A percentile compares a stretch with the other conserved stretches of the same genome.
phyloP scores from a whole-genome alignment of 495 filamentous ascomycete species.

The Xylaria intraflava region DNA sequence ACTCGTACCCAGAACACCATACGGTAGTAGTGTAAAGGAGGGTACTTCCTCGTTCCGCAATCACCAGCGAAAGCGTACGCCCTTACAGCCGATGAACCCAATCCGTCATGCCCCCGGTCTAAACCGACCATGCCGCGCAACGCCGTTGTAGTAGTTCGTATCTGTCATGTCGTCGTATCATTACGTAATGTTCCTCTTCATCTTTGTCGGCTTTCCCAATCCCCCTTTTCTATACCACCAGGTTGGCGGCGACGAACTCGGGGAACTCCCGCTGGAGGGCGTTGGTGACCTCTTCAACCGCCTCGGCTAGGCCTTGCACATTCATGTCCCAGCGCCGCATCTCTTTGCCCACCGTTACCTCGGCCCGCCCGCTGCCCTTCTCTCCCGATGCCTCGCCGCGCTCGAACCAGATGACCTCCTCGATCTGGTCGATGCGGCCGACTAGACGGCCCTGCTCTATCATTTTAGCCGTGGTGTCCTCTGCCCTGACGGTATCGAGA shows the following conservation, averaged over 20 bases:
- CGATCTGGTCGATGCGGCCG: constrained; percentile 92
- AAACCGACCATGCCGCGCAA: background rate
- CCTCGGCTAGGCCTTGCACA: constrained; percentile 76
- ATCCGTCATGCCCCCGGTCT: background rate
- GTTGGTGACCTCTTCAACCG: constrained; percentile 79
- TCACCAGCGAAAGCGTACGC: background rate
- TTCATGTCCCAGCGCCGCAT: constrained; percentile 84
- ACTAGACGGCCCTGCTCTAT: constrained; percentile 84
- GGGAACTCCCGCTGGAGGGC: constrained; percentile 66
- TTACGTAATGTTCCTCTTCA: background rate
- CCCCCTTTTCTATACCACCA: constrained; percentile 25
- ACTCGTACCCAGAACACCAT: constrained; percentile 3
- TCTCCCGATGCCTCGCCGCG: constrained; percentile 59
- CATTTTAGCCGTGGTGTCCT: constrained; percentile 89
- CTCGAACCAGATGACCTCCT: constrained; percentile 79
- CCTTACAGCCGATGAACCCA: background rate
- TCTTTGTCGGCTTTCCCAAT: background rate
- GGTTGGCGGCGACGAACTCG: constrained; percentile 45
- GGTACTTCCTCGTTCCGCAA: background rate
- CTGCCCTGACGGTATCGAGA: constrained; percentile 72
- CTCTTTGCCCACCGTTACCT: constrained; percentile 55
- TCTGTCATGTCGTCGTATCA: constrained; percentile 7
- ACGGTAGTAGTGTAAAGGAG: background rate
- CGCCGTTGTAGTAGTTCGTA: constrained; percentile 4
- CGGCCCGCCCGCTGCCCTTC: constrained; percentile 51